Conservation (phyloP, 2,329 filamentous ascomycete species). For the Xylaria polymorpha region DNA sequence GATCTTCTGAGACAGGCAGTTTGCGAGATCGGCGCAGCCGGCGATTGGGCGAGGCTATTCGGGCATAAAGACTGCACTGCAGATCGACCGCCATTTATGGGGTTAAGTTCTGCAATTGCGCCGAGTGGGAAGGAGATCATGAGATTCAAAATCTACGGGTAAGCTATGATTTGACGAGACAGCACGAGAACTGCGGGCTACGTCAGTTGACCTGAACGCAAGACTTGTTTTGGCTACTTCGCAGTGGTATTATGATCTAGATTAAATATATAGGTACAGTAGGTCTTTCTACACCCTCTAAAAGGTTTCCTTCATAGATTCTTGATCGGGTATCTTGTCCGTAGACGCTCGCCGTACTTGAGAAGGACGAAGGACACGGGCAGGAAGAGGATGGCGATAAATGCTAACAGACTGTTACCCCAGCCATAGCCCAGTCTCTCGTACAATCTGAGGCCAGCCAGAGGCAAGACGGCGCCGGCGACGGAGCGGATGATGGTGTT, state of each 20-base stretch:
- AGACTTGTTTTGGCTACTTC: background rate
- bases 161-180: too few species aligned
- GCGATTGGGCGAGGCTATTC: too few species aligned
- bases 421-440: constrained; percentile 64
- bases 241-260: background rate
- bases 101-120: too few species aligned
- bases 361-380: constrained; percentile 39
- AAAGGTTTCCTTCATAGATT: constrained; percentile 23
- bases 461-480: constrained; percentile 65
- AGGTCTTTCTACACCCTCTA: background rate
- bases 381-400: constrained; percentile 54
- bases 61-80: too few species aligned
- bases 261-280: background rate
- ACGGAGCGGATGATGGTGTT: constrained; percentile 64
- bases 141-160: too few species aligned
- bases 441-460: constrained; percentile 65
- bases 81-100: too few species aligned
- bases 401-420: constrained; percentile 67
- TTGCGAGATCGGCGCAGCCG: too few species aligned
- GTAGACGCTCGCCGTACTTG: constrained; percentile 40
- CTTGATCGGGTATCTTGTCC: constrained; percentile 38
- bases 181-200: background rate
- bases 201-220: background rate
- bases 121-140: too few species aligned
- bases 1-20: too few species aligned